Base-by-base conservation (phyloP, 257 asterid species). In the Ophiorrhiza pumila region DNA sequence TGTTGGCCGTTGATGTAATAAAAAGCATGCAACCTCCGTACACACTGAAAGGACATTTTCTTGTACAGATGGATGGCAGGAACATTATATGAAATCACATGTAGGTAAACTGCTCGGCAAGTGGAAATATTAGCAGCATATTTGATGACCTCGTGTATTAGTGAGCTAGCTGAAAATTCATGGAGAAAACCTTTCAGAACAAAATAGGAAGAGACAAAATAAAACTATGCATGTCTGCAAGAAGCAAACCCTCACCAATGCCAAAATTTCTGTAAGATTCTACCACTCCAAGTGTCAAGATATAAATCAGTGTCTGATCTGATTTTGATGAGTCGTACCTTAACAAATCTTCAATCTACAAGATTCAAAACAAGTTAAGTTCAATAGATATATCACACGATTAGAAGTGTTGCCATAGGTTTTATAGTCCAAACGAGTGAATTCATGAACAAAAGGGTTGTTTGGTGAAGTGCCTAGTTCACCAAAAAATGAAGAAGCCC, bases 21-120 rank as follows among this genome's bases (percentile, higher is more conserved):
- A 81, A 95, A 95, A 58, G 82, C 83, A 77, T 86, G 83, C 75
- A 92, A 80, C 83, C 92, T 83, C 80, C 96, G 76, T 47, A 85
- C 83, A 76, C 96, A 87, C 82, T 95, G 95, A 74, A 95, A 92
- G 41, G 88, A 81, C 98, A 92, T 90, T 79, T 89, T 92, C 88
- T 86, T 82, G 88, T 95, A 95, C 82, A 95, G 78, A 82, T 81
- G 94, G 74, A 95, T 92, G 75, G 99, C 99, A 43, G 96, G 85
- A 73, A 83, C 89, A 79, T 95, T 95, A 83, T 92, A 95, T 46
- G 98, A 90, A 77, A 95, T 95, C 88, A 95, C 99, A 45, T 95
- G 99, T 22, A 95, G 90, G 83, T 95, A 92, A 78, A 89, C 98
- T 76, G 97, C 99, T 57, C 86, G 86, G 73, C 97, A 92, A 53